Evolutionary conservation across 208 protist species (phyloP), one percentile per base, ranked within the genome.

Genomic region (Wallacemonas sp.): DNA sequence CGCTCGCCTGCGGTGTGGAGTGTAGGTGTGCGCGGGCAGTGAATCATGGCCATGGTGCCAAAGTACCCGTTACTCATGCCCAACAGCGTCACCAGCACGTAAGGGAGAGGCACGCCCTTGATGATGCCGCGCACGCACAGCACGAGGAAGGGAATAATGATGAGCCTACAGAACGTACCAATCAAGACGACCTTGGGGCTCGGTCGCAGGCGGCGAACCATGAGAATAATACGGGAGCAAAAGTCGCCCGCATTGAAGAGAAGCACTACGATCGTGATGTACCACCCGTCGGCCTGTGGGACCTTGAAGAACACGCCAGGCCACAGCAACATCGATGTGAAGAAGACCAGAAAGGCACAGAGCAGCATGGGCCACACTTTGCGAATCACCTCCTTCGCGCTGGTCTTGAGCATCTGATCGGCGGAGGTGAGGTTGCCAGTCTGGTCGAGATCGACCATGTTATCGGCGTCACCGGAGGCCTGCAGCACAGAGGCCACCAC

Each of bases 31-130:
- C 70, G 63, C 15, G 86, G 70, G 47, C 75, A 79, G 66, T 86
- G 72, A 53, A 96, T 88, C 75, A 84, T 82, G 6, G 77, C 36
- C 78, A 92, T 82, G 28, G 72, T 72, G 30, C 79, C 84, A 61
- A 84, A 83, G 74, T 88, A 96, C 27, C 91, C 91, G 65, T 89
- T 93, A 27, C 82, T 86, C 34, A 93, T 24, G 28, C 81, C 74
- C 17, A 81, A 33, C 26, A 88, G n/a, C 17, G 73, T 41, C 22
- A 75, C 75, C 15, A 92, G 51, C 26, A 94, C 60, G 66, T 82
- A 85, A 19, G 85, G 77, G 26, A 88, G 17, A 17, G 65, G 56
- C 17, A 58, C 44, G 22, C 79, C 74, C 28, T 19, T 22, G 44
- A 94, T 89, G 51, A 73, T 68, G 41, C 67, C 53, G 24, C 72